Percentiles rank a stretch among this genome's conserved stretches.
Conservation (phyloP, 768 basidiomycete genomes). For the Termitomyces sp. region DNA sequence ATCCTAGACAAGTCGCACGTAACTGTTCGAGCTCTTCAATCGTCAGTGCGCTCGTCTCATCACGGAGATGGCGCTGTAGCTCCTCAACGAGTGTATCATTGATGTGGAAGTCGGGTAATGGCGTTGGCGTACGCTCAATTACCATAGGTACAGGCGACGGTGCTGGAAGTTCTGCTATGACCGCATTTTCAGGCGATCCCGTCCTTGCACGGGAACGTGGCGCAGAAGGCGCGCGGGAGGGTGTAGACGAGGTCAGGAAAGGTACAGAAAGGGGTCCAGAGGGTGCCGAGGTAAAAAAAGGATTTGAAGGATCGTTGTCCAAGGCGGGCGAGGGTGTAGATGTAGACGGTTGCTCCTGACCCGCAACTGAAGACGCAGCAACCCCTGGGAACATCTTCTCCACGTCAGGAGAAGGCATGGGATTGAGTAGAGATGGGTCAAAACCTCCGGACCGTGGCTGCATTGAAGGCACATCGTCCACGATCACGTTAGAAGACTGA, state of each 20-base stretch:
- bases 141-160: slow-evolving; percentile 36
- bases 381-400: slow-evolving; percentile 15
- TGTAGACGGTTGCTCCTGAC: background rate
- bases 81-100: slow-evolving; percentile 41
- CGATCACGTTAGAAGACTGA: slow-evolving; percentile 25
- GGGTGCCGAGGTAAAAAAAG: slow-evolving; percentile 11
- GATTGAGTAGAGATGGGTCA: slow-evolving; percentile 49
- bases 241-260: slow-evolving; percentile 16
- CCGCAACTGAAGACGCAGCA: slow-evolving; percentile 3
- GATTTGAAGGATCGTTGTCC: slow-evolving; percentile 14
- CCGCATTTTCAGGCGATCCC: slow-evolving; percentile 15
- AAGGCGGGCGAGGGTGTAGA: slow-evolving; percentile 3
- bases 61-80: slow-evolving; percentile 44
- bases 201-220: slow-evolving; percentile 3
- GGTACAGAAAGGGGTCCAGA: slow-evolving; percentile 5
- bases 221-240: slow-evolving; percentile 13
- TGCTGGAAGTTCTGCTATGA: background rate
- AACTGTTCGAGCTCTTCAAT: slow-evolving; percentile 94
- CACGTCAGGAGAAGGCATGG: slow-evolving; percentile 29
- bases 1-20: slow-evolving; percentile 73
- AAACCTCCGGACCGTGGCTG: slow-evolving; percentile 35
- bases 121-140: slow-evolving; percentile 58
- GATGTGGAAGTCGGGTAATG: slow-evolving; percentile 74
- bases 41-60: slow-evolving; percentile 53
- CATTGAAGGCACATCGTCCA: slow-evolving; percentile 24